Percentiles rank a stretch among this genome's conserved stretches.
phyloP scores from a whole-genome alignment of 768 basidiomycete genomes.

The Xanthoconium purpureum region DNA sequence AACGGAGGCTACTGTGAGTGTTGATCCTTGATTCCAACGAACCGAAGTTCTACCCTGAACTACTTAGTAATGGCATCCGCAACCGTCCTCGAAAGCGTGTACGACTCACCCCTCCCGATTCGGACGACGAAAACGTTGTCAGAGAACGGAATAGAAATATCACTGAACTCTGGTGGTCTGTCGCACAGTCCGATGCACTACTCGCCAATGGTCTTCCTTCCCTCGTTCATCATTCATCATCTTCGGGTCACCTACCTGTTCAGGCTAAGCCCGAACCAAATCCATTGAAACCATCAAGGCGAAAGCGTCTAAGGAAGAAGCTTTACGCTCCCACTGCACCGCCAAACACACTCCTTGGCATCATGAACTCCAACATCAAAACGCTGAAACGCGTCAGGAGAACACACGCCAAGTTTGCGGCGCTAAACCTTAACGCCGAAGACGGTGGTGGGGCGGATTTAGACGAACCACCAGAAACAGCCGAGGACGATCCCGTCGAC shows the following conservation, averaged over 20 bases:
- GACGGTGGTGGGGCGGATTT: slow-evolving; percentile 35
- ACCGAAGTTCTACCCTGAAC: not conserved
- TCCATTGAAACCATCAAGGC: slow-evolving; percentile 12
- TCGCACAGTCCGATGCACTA: slow-evolving; percentile 58
- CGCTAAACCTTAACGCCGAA: slow-evolving; percentile 41
- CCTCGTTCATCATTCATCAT: slow-evolving; percentile 36
- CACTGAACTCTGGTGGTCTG: slow-evolving; percentile 73
- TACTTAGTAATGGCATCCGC: slow-evolving; percentile 22
- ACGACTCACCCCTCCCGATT: slow-evolving; percentile 44
- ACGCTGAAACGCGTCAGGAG: slow-evolving; percentile 70
- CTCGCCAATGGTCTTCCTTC: slow-evolving; percentile 63
- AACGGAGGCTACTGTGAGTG: slow-evolving; percentile 48
- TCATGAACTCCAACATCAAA: slow-evolving; percentile 76
- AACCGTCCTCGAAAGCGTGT: slow-evolving; percentile 61
- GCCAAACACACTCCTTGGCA: slow-evolving; percentile 51
- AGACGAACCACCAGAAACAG: slow-evolving; percentile 35
- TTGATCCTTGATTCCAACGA: not conserved
- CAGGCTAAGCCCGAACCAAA: slow-evolving; percentile 14
- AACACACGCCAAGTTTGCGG: slow-evolving; percentile 69
- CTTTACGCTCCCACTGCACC: slow-evolving; percentile 15
- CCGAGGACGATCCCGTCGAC: slow-evolving; percentile 27
- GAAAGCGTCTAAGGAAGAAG: slow-evolving; percentile 26
- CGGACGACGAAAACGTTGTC: slow-evolving; percentile 28
- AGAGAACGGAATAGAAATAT: slow-evolving; percentile 39
- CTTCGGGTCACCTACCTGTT: slow-evolving; percentile 1